Evolutionary conservation across 805 yeast species (phyloP).

Genomic region (Metschnikowia arizonensis): DNA sequence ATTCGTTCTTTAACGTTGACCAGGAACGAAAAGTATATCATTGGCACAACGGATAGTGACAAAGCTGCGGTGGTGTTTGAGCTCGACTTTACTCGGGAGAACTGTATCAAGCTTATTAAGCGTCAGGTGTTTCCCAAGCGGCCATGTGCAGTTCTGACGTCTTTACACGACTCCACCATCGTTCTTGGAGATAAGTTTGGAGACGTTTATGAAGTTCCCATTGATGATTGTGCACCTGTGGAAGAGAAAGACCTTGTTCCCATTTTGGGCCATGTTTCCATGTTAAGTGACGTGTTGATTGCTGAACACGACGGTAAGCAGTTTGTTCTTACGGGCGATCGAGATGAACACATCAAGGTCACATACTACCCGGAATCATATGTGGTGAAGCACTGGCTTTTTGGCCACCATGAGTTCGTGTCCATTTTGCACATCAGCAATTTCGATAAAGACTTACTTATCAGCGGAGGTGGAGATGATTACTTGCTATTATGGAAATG

Average conservation of each 20-base stretch:
- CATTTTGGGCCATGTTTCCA: conserved; percentile 91
- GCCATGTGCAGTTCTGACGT: conserved; percentile 75
- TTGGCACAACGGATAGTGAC: conserved; percentile 77
- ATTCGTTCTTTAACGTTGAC: conserved; percentile 59
- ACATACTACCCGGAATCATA: conserved; percentile 75
- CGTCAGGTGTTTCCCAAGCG: conserved; percentile 85
- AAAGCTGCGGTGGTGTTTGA: conserved; percentile 69
- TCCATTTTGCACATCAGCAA: conserved; percentile 57
- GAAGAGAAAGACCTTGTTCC: conserved; percentile 53
- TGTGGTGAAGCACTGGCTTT: conserved; percentile 75
- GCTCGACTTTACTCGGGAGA: conserved; percentile 34
- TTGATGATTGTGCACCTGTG: conserved; percentile 32
- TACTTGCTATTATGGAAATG: conserved; percentile 76
- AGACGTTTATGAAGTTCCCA: conserved; percentile 70
- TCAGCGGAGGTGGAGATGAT: conserved; percentile 92
- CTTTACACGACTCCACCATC: conserved; percentile 47
- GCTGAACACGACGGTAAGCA: conserved; percentile 39
- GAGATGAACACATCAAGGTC: conserved; percentile 93
- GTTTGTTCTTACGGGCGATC: conserved; percentile 73
- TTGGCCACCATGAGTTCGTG: conserved; percentile 83
- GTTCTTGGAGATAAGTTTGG: conserved; percentile 94
- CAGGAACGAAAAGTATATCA: conserved; percentile 47
- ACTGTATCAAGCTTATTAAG: conserved; percentile 50
- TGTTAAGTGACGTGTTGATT: conserved; percentile 75
- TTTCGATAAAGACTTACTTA: conserved; percentile 47